Base-by-base conservation (phyloP, 1,284 basidiomycete species). In the Ustanciosporium gigantosporum region DNA sequence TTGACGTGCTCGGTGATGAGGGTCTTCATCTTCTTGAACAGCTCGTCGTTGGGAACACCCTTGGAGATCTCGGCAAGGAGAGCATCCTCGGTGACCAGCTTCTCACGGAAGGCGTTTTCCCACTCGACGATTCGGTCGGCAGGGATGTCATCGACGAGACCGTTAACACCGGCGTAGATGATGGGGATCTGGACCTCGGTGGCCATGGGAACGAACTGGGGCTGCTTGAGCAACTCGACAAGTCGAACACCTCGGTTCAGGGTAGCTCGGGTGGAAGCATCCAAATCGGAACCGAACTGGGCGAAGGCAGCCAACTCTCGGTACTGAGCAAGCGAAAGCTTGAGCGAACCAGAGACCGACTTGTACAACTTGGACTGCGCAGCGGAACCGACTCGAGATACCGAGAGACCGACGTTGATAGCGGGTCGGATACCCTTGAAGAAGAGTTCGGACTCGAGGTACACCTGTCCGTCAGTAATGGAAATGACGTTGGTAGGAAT, bases 321-420 rank as follows among this genome's bases (percentile, higher is more conserved):
- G 85, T 97, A 98, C 82, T 98, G 94, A 44, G 94, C 94, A 69
- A 98, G 90, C 87, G 97, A 97, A 45, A 98, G 87, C 85, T 98
- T 98, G 78, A 97, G 87, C 67, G 93, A 97, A 86, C 94, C 94
- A 74, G 94, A 93, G 77, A 97, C 96, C 84, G 95, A 91, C 89
- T 97, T 98, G 41, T 34, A 17, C 19, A 91, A 88, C 78, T 80
- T 81, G 59, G 92, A 96, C 85, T 98, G 94, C 79, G 94, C 94
- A 78, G 94, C 93, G 43, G 94, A 97, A 80, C 94, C 94, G 84
- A 98, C 94, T 87, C 94, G 94, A 67, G 94, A 98, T 74, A 98
- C 94, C 61, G 94, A 98, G 65, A 98, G 90, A 94, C 94, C 94
- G 85, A 98, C 94, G 84, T 97, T 97, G 82, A 97, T 96, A 73